Conservation (phyloP, 1,139 yeast genomes). For the Pichiaceae sp. region DNA sequence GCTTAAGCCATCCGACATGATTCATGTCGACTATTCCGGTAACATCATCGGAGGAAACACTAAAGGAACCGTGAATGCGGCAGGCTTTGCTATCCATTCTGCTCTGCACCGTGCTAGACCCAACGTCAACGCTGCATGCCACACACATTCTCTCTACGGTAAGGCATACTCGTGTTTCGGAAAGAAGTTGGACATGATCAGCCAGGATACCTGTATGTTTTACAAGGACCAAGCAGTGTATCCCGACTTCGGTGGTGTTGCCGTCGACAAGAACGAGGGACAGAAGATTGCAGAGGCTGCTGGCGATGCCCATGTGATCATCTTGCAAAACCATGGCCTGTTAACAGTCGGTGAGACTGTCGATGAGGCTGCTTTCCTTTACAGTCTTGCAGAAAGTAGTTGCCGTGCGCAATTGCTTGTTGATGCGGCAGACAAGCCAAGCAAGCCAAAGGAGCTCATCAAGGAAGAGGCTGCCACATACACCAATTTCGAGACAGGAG, state of each 20-base stretch:
- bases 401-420: constrained; percentile 63
- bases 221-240: constrained; percentile 59
- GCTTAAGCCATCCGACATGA: constrained; percentile 61
- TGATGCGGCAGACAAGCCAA: constrained; percentile 33
- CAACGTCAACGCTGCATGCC: constrained; percentile 75
- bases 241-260: constrained; percentile 72
- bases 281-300: constrained; percentile 50
- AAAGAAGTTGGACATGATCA: constrained; percentile 60
- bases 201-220: constrained; percentile 65
- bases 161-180: constrained; percentile 68
- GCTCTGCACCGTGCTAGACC: constrained; percentile 68
- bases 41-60: constrained; percentile 37
- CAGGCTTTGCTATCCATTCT: constrained; percentile 72
- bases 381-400: constrained; percentile 52
- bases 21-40: constrained; percentile 61
- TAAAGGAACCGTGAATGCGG: constrained; percentile 53
- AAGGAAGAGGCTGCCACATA: constrained; percentile 58
- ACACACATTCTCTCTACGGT: constrained; percentile 65
- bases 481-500: constrained; percentile 48
- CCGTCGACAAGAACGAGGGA: constrained; percentile 65
- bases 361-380: constrained; percentile 71
- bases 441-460: constrained; percentile 26
- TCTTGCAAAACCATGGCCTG: constrained; percentile 69
- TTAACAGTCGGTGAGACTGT: constrained; percentile 66
- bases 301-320: constrained; percentile 54